phyloP scores from a whole-genome alignment of 305 asterid genomes.

The Fraxinus xanthoxyloides region DNA sequence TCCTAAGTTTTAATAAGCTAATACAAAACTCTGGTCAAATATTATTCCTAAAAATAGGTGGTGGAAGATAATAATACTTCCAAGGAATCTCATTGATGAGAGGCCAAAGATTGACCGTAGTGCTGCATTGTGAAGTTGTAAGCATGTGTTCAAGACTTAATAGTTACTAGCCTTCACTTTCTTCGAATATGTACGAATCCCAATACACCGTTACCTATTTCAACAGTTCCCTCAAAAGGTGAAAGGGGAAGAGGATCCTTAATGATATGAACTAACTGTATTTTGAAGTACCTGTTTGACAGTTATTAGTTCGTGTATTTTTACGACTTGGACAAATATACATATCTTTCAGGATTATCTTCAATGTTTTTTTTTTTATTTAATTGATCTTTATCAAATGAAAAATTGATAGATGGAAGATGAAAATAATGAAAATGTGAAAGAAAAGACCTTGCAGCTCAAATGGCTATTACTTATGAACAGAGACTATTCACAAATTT shows the following conservation, averaged over 20 bases:
- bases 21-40: background rate
- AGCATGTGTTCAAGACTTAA: background rate
- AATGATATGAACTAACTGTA: background rate
- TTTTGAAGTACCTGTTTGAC: background rate
- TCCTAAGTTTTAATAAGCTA: background rate
- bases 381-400: background rate
- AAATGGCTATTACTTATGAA: background rate
- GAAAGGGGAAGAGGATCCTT: background rate
- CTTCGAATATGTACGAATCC: background rate
- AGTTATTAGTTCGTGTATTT: background rate
- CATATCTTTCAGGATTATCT: background rate
- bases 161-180: background rate
- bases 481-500: background rate
- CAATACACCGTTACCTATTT: background rate
- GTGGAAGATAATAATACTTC: background rate
- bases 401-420: background rate
- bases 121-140: background rate
- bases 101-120: background rate
- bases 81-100: background rate
- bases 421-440: background rate
- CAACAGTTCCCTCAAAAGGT: background rate
- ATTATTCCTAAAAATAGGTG: background rate
- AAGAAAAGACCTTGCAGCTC: background rate
- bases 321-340: background rate
- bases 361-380: background rate